Evolutionary conservation across 2,329 filamentous ascomycete species (phyloP), one percentile per base, ranked within the genome.

Genomic region (Venturia carpophila): DNA sequence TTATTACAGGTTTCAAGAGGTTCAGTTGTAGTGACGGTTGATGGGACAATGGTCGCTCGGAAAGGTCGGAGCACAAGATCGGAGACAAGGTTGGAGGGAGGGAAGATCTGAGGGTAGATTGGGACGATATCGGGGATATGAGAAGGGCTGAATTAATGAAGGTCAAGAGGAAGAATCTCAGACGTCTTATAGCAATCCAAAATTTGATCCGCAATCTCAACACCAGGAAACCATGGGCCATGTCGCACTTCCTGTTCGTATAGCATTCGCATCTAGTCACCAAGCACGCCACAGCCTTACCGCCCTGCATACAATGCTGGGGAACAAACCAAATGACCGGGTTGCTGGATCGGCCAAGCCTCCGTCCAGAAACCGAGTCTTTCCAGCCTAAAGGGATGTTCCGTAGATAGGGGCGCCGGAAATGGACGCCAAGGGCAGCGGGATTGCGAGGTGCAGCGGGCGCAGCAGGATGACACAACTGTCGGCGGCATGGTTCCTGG

Each of bases 281-380:
- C 52, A 37, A 11, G n/a, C 30, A 11, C 17, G 27, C 27, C 11
- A 37, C 7, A 58, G 15, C 27, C 30, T 37, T 37, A 19, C 30
- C 52, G 37, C 52, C 52, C 19, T n/a, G 52, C 21, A 21, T 45
- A 30, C 47, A 43, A 55, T 34, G 45, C 19, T 37, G 52, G 30
- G 37, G 52, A 58, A 37, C 19, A 11, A 10, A 58, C 17, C 27
- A 37, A 37, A 58, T 19, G 27, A 37, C 52, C 52, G 17, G 30
- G 52, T 37, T 37, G 5, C 19, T 37, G 52, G 52, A n/a, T 15
- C 52, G 30, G 52, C 52, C 52, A 58, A 58, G 52, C 52, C 52
- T 37, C 52, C 52, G 30, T 58, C 37, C 5, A 21, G 30, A 56
- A 58, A 27, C 30, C 52, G 37, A 37, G 52, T 37, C 30, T 34